Conservation (phyloP, 176 grass and related monocot species). For the Carex kokanica region DNA sequence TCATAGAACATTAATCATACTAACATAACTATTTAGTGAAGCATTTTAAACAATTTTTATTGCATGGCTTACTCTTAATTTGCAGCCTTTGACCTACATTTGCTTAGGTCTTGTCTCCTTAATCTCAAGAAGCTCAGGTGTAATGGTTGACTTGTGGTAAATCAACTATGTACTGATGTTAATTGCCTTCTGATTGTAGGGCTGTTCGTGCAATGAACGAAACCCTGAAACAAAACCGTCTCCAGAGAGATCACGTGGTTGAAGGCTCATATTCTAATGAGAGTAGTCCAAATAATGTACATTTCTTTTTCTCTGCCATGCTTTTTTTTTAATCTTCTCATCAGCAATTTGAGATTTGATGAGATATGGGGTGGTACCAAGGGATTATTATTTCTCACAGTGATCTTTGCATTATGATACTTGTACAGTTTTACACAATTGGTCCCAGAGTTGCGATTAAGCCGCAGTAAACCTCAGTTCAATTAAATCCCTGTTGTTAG, state of each 20-base stretch:
- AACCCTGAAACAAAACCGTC: constrained; percentile 97
- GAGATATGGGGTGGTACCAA: not conserved
- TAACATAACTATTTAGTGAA: not conserved
- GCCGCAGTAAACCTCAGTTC: not conserved
- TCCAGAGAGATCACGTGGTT: constrained; percentile 70
- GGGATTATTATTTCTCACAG: not conserved
- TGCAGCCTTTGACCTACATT: not conserved
- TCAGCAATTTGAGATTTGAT: not conserved
- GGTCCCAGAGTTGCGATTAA: not conserved
- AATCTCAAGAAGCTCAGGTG: not conserved
- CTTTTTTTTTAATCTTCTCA: constrained; percentile 18
- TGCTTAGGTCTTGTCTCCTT: not conserved
- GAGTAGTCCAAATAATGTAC: constrained; percentile 58
- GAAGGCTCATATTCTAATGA: constrained; percentile 63
- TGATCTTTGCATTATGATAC: not conserved
- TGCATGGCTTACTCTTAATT: not conserved
- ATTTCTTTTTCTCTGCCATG: constrained; percentile 22
- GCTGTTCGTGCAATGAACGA: constrained; percentile 98
- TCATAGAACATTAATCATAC: not conserved
- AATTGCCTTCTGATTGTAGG: constrained; percentile 45
- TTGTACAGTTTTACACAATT: not conserved
- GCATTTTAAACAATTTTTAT: not conserved
- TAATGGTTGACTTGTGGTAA: constrained; percentile 1
- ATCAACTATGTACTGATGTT: constrained; percentile 8
- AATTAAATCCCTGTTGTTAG: not conserved